Base-by-base conservation (phyloP, 306 rosid species). In the Vigna reflexopilosa region DNA sequence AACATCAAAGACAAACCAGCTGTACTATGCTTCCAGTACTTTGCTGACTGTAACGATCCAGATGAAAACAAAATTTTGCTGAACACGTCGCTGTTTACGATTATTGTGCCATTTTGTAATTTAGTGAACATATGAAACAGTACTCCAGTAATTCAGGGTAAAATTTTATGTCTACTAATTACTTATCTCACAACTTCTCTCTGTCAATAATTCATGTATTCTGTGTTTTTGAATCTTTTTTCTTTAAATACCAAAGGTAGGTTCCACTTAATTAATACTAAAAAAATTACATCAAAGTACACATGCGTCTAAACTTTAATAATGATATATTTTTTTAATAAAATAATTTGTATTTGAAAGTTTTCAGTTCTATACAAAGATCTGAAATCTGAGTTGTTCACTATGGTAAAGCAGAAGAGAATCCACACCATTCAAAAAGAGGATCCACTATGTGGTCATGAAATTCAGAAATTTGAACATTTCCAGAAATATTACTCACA, bases 61-160 rank as follows among this genome's bases (percentile, higher is more conserved):
- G 76, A 77, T 56, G 76, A 48, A 78, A 73, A 83, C 86, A 77
- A 83, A 83, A 58, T 49, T 10, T 48, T 28, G 8, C 67, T 79
- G 74, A 78, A 52, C 45, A 73, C 15, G 77, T 77, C 86, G 52
- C 80, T 67, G 3, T 78, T 73, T 45, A 74, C 49, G 77, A 79
- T 65, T 59, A 69, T 26, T 66, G 86, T 36, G 86, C 81, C 71
- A 57, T 38, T 77, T 83, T 77, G 79, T 54, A 71, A 48, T 72
- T 50, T 74, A 67, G 84, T 49, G 48, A 80, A 16, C 64, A 40
- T 24, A 49, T 78, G 47, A 48, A 75, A 48, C 8, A 20, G 24
- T 47, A 52, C 22, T 20, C 19, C 28, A 19, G 26, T 40, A 40
- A 40, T 36, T 36, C 42, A 6, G 42, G 42, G 42, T 36, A 36